Percentiles rank a stretch among this genome's conserved stretches.
Conservation (phyloP, 2,329 filamentous ascomycete species). For the Teratosphaeria viscida region DNA sequence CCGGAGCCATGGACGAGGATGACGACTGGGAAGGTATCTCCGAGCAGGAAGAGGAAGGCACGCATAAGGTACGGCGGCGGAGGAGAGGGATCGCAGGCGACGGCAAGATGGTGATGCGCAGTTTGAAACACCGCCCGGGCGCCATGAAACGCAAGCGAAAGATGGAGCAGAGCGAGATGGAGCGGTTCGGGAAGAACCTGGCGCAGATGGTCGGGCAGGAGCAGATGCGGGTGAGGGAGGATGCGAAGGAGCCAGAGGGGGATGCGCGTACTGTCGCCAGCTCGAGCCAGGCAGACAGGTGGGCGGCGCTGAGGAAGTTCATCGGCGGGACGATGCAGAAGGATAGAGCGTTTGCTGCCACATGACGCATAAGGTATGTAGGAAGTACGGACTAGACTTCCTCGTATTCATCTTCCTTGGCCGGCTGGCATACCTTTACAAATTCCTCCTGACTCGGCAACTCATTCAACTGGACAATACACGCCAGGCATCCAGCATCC, state of each 20-base stretch:
- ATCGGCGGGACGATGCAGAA: constrained; percentile 84
- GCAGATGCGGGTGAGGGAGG: constrained; percentile 1
- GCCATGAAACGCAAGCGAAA: constrained; percentile 75
- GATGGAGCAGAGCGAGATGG: constrained; percentile 68
- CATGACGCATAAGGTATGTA: not conserved
- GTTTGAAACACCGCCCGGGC: constrained; percentile 62
- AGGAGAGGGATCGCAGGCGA: constrained; percentile 8
- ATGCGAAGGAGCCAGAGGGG: not conserved
- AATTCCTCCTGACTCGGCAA: not conserved
- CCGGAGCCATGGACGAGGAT: constrained; percentile 34
- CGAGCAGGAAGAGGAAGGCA: constrained; percentile 16
- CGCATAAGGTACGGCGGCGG: constrained; percentile 9
- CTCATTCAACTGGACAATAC: no score
- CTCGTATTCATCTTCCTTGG: not conserved
- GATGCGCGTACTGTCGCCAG: constrained; percentile 16
- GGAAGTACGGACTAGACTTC: not conserved
- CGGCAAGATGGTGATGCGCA: constrained; percentile 62
- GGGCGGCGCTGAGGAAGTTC: constrained; percentile 72
- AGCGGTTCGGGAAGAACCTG: constrained; percentile 74
- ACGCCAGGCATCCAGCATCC: not conserved
- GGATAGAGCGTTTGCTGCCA: constrained; percentile 57
- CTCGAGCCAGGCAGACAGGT: constrained; percentile 47
- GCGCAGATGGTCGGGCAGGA: constrained; percentile 49
- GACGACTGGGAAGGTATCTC: constrained; percentile 31
- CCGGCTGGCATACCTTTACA: not conserved